Conservation (phyloP, 192 early-diverging fungal genomes). For the Linnemannia schmuckeri region DNA sequence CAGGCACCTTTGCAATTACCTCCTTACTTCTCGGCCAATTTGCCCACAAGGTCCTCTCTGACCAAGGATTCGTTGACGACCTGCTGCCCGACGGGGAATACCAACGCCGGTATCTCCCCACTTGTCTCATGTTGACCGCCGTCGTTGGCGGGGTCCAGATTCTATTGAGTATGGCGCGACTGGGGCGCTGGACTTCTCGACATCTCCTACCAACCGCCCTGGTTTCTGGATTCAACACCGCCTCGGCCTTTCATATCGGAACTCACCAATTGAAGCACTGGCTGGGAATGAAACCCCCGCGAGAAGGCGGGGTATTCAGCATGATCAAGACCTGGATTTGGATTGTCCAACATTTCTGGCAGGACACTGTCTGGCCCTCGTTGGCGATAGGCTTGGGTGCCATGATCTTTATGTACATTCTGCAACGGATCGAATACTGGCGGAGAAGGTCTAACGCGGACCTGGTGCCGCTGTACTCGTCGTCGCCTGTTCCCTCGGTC, state of each 20-base stretch:
- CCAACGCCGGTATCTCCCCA: constrained; percentile 36
- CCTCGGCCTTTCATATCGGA: constrained; percentile 56
- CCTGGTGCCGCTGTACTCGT: not conserved
- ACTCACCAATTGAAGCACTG: constrained; percentile 47
- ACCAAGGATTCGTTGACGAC: constrained; percentile 26
- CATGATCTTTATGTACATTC: constrained; percentile 44
- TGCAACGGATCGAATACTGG: constrained; percentile 40
- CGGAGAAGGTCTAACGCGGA: constrained; percentile 25
- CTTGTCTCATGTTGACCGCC: constrained; percentile 47
- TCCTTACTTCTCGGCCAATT: constrained; percentile 55
- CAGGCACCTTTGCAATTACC: constrained; percentile 57
- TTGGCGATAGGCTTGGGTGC: constrained; percentile 44
- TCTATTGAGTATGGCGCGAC: constrained; percentile 46
- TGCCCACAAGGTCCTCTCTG: constrained; percentile 39
- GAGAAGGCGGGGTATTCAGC: constrained; percentile 39
- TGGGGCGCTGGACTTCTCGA: constrained; percentile 46
- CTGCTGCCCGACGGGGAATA: constrained; percentile 29
- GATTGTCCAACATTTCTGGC: constrained; percentile 43
- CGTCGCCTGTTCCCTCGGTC: not conserved
- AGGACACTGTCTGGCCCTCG: constrained; percentile 35
- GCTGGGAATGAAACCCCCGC: constrained; percentile 41
- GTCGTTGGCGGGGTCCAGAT: constrained; percentile 50
- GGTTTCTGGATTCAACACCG: constrained; percentile 57
- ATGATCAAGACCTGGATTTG: constrained; percentile 53
- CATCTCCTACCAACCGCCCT: constrained; percentile 45